These are phyloP conservation scores for Cladosporium austrohemisphaericum DNA, from an alignment of 2,329 filamentous ascomycete species.

Conservation along the genomic window DNA sequence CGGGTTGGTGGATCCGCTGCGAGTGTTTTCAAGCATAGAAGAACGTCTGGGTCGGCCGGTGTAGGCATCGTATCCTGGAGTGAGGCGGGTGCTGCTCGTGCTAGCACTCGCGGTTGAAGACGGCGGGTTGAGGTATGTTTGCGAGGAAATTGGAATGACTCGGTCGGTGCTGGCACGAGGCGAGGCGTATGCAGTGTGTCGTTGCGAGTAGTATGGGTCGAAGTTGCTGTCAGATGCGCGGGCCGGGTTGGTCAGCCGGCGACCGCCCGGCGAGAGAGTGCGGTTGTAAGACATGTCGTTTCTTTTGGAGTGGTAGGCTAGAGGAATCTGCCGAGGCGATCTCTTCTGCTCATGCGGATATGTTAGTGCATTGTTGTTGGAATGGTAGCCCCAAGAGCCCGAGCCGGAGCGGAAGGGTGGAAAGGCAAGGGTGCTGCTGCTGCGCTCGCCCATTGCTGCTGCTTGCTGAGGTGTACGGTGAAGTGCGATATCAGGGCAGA, in stretches of 20 bases:
- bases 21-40: constrained; percentile 38
- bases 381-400: constrained; percentile 9
- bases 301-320: constrained; percentile 12
- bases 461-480: background rate
- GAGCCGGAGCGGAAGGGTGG: constrained; percentile 1
- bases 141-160: constrained; percentile 36
- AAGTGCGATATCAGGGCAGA: background rate
- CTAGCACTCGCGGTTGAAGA: constrained; percentile 14
- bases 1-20: constrained; percentile 28
- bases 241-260: constrained; percentile 33
- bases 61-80: constrained; percentile 41
- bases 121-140: constrained; percentile 33
- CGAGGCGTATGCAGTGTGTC: constrained; percentile 28
- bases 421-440: constrained; percentile 6
- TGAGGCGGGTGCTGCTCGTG: constrained; percentile 20
- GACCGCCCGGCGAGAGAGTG: constrained; percentile 32
- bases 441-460: constrained; percentile 11
- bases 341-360: constrained; percentile 11
- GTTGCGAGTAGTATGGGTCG: constrained; percentile 29
- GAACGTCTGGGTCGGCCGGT: constrained; percentile 44
- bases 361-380: constrained; percentile 10
- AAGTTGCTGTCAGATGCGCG: constrained; percentile 29
- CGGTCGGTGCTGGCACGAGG: constrained; percentile 33
- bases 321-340: constrained; percentile 7
- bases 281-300: constrained; percentile 33